Percentiles rank a stretch among this genome's conserved stretches.
phyloP scores from a whole-genome alignment of 192 early-diverging fungal genomes.

The Backusella liffmaniae region DNA sequence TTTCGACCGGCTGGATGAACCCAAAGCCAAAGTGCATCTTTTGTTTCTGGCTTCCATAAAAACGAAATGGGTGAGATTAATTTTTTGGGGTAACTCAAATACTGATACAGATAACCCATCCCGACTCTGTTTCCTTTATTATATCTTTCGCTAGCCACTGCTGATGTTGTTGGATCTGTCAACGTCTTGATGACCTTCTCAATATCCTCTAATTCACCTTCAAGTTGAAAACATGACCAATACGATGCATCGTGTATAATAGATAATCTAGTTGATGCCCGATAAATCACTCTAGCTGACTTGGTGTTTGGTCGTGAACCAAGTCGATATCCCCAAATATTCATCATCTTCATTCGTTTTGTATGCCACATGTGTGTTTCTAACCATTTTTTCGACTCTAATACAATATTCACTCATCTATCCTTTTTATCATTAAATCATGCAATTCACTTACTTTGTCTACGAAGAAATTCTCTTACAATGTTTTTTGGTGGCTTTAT shows the following conservation, averaged over 20 bases:
- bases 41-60: constrained; percentile 63
- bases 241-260: constrained; percentile 88
- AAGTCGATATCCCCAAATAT: constrained; percentile 79
- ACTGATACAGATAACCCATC: constrained; percentile 49
- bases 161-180: constrained; percentile 57
- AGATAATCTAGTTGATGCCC: constrained; percentile 73
- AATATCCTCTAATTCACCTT: constrained; percentile 53
- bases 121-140: constrained; percentile 60
- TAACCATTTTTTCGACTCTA: constrained; percentile 71
- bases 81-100: constrained; percentile 52
- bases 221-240: constrained; percentile 67
- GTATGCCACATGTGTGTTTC: constrained; percentile 99
- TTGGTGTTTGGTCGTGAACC: constrained; percentile 87
- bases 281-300: constrained; percentile 69
- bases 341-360: constrained; percentile 94
- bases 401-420: background rate
- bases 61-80: constrained; percentile 73
- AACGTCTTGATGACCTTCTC: constrained; percentile 49
- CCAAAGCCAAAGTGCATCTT: constrained; percentile 69
- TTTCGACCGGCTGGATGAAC: constrained; percentile 70
- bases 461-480: background rate
- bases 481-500: constrained; percentile 10
- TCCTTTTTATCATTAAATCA: background rate
- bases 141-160: constrained; percentile 51
- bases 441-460: constrained; percentile 9